Conservation (phyloP, 2,329 filamentous ascomycete species). For the Pseudogymnoascus sp. region DNA sequence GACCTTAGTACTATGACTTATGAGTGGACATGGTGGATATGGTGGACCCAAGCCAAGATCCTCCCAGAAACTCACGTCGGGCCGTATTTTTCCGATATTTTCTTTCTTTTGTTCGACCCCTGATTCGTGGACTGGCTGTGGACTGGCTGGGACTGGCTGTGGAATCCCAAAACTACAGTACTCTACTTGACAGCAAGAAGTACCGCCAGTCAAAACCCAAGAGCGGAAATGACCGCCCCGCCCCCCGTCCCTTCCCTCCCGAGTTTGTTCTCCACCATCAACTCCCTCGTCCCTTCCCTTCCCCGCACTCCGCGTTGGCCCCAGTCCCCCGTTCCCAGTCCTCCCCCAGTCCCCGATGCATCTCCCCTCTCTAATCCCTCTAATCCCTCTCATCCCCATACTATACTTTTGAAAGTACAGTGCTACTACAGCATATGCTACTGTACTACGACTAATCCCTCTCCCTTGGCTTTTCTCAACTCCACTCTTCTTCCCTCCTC, state of each 20-base stretch:
- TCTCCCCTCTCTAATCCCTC: background rate
- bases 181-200: background rate
- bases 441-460: background rate
- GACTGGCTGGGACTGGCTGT: background rate
- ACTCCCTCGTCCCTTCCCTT: background rate
- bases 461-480: background rate
- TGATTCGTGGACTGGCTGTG: background rate
- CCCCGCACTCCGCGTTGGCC: slow-evolving; percentile 3
- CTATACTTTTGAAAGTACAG: background rate
- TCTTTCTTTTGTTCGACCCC: background rate
- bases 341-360: slow-evolving; percentile 3
- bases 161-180: background rate
- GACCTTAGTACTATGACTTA: background rate
- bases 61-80: background rate
- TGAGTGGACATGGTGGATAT: background rate
- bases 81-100: background rate
- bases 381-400: background rate
- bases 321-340: background rate
- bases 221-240: slow-evolving; percentile 1
- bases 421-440: background rate
- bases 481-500: background rate
- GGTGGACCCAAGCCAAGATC: background rate
- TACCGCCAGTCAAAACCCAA: background rate
- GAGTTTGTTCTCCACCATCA: background rate
- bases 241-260: background rate